phyloP scores from a whole-genome alignment of 495 filamentous ascomycete genomes.

The Trichoderma virens region DNA sequence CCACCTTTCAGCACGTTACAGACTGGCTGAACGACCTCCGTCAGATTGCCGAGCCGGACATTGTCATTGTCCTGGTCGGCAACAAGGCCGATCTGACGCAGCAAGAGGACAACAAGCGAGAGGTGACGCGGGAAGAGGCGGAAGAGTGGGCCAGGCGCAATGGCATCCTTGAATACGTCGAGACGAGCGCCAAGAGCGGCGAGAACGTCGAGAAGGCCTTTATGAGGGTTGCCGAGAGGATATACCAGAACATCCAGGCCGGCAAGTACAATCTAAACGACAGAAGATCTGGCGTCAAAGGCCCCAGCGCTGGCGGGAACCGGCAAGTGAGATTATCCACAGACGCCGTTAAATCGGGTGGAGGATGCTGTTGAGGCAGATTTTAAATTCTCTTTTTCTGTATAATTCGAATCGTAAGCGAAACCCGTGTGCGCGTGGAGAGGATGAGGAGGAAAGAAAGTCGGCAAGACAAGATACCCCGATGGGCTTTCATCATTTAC shows the following conservation, averaged over 20 bases:
- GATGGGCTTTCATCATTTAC: slow-evolving; percentile 8
- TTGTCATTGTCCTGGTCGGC: slow-evolving; percentile 87
- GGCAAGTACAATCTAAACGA: slow-evolving; percentile 94
- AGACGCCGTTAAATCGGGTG: slow-evolving; percentile 24
- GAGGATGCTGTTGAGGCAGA: slow-evolving; percentile 22
- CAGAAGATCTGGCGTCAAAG: slow-evolving; percentile 85
- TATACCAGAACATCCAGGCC: slow-evolving; percentile 89
- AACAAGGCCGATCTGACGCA: slow-evolving; percentile 83
- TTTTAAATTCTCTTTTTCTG: not conserved
- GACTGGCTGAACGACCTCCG: slow-evolving; percentile 90
- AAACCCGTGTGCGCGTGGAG: not conserved
- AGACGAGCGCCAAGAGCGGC: slow-evolving; percentile 92
- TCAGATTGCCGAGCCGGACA: slow-evolving; percentile 86
- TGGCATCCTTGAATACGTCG: slow-evolving; percentile 79
- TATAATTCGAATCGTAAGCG: not conserved
- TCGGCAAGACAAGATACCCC: not conserved
- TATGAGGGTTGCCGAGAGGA: slow-evolving; percentile 82
- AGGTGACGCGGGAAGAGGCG: slow-evolving; percentile 72
- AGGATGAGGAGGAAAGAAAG: slow-evolving; percentile 7
- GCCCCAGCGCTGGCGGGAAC: slow-evolving; percentile 44
- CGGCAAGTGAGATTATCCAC: slow-evolving; percentile 34
- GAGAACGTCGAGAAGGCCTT: slow-evolving; percentile 91
- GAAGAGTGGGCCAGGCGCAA: slow-evolving; percentile 80
- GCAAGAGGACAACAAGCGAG: slow-evolving; percentile 52
- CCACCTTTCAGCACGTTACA: slow-evolving; percentile 78